Evolutionary conservation across 306 rosid species (phyloP), one percentile per base, ranked within the genome.

Genomic region (Dryas drummondii): DNA sequence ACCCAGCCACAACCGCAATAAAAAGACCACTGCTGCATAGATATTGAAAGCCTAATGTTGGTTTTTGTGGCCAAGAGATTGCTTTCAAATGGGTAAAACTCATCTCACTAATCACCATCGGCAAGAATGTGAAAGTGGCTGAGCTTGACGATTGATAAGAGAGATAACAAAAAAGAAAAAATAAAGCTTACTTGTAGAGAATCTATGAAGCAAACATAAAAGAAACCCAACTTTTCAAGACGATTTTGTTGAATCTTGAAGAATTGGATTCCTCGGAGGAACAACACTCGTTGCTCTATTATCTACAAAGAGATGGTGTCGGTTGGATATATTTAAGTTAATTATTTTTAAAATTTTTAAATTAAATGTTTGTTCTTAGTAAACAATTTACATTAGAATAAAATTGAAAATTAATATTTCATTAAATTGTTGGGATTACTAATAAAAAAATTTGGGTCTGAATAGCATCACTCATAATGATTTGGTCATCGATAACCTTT

Each of bases 221-320:
- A 63, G 55, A 27, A 32, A 42, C n/a, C 73, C 59, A 61, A 52
- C 52, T 4, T 45, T 45, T 37, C 47, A 46, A 9, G 5, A 45
- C 14, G 10, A 32, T 5, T 26, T 68, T 55, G 16, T 8, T 32
- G 81, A 87, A 80, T 90, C 81, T 82, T 64, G 82, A 11, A 64
- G 74, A 73, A 70, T 45, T 72, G 56, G 59, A 76, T 50, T 55
- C 78, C 48, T 45, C 17, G 68, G 72, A 68, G 4, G 83, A 74
- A 79, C 46, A 70, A 40, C 82, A 79, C 83, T 66, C 55, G 82
- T 62, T 4, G 72, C 86, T 56, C 64, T 80, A 75, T 78, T 80
- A 80, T 88, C 88, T 68, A 15, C 87, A 52, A 13, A 8, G 54
- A 57, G 40, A 22, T 22, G 22, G 22, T 22, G 22, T 22, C 22